Conservation (phyloP, 768 basidiomycete genomes). For the Kwoniella newhampshirensis region DNA sequence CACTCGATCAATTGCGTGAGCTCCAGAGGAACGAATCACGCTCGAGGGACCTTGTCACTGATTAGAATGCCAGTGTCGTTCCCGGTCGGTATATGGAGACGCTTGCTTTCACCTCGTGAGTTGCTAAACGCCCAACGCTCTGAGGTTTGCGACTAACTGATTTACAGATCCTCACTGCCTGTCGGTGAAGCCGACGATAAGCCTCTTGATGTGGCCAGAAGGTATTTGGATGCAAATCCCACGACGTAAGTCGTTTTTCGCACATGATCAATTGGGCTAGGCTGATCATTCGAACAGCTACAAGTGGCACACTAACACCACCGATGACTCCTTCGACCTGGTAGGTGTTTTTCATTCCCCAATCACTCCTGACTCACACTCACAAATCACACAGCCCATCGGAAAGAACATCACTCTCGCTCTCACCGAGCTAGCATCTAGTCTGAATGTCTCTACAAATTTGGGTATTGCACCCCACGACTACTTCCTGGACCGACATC, state of each 20-base stretch:
- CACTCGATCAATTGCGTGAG: conserved; percentile 77
- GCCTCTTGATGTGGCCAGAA: conserved; percentile 56
- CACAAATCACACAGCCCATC: conserved; percentile 18
- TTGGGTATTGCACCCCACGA: conserved; percentile 72
- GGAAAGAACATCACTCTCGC: conserved; percentile 30
- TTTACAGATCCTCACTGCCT: conserved; percentile 18
- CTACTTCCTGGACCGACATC: conserved; percentile 65
- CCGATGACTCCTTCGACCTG: conserved; percentile 33
- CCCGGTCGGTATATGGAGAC: conserved; percentile 85
- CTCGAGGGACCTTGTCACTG: no score
- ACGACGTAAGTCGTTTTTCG: conserved; percentile 5
- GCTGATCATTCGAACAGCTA: conserved; percentile 15
- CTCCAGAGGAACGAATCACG: no score
- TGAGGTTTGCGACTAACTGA: neutral
- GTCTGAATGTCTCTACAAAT: conserved; percentile 61
- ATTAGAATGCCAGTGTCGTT: conserved; percentile 36
- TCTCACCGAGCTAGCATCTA: conserved; percentile 24
- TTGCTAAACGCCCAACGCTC: neutral
- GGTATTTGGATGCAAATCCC: conserved; percentile 54
- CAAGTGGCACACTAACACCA: conserved; percentile 65
- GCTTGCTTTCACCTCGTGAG: conserved; percentile 61
- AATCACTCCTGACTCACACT: neutral
- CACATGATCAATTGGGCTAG: neutral
- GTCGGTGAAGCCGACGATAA: conserved; percentile 1
- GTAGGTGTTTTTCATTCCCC: conserved; percentile 64